Conservation (phyloP, 441 rosid genomes). For the Macaranga tanarius region DNA sequence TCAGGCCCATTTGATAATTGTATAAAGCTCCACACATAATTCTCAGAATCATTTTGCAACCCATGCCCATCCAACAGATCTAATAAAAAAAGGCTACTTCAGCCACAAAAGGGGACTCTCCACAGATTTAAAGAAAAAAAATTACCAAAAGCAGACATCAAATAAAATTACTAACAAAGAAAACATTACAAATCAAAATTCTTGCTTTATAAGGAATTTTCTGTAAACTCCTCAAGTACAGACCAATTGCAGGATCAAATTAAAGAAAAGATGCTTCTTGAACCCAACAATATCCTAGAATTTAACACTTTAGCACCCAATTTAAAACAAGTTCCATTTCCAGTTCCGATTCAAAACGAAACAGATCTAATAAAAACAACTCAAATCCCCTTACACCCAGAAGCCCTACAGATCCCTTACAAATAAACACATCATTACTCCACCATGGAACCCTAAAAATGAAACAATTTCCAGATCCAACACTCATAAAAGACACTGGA, state of each 20-base stretch:
- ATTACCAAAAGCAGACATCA: too few species aligned
- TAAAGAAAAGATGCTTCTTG: not conserved
- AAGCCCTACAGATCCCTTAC: slow-evolving; percentile 17
- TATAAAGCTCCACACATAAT: not conserved
- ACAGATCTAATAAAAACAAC: not conserved
- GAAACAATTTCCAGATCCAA: slow-evolving; percentile 4
- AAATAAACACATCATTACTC: not conserved
- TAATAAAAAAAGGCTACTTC: too few species aligned
- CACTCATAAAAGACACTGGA: not conserved
- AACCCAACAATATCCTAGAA: not conserved
- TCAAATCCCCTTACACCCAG: too few species aligned
- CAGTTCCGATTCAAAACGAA: not conserved
- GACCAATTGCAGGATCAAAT: not conserved
- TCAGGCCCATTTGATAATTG: not conserved
- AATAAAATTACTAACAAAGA: too few species aligned
- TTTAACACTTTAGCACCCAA: not conserved
- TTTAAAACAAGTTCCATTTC: slow-evolving; percentile 1
- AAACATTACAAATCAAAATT: too few species aligned
- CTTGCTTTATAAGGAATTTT: too few species aligned
- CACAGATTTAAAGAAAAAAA: too few species aligned
- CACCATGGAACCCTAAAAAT: slow-evolving; percentile 2
- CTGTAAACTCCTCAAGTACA: too few species aligned
- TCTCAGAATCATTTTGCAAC: not conserved
- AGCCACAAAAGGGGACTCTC: too few species aligned
- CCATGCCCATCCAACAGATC: not conserved